Conservation (phyloP, 73 alveolate genomes). For the Stentor coeruleus region DNA sequence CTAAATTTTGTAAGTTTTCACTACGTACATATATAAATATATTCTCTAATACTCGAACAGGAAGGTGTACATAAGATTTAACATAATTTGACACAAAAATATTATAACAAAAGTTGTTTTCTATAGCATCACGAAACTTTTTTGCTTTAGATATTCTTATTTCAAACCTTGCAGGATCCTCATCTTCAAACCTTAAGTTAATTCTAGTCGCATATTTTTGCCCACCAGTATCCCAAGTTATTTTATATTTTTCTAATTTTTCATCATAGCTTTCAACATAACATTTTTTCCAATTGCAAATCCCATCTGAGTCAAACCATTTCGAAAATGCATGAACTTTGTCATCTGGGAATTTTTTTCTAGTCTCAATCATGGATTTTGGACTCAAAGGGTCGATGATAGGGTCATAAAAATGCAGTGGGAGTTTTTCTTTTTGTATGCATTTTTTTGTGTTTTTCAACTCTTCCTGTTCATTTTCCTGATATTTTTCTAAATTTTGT, state of each 20-base stretch:
- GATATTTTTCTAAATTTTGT: background rate
- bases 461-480: background rate
- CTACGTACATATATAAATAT: conserved; percentile 7
- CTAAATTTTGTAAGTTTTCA: background rate
- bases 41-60: background rate
- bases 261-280: conserved; percentile 36
- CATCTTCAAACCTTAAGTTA: conserved; percentile 44
- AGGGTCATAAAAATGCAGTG: background rate
- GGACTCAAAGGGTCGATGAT: background rate
- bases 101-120: conserved; percentile 41
- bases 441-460: background rate
- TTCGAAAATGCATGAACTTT: conserved; percentile 36
- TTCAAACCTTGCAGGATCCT: conserved; percentile 37
- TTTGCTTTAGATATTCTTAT: conserved; percentile 50
- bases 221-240: conserved; percentile 45
- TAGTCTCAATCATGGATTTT: background rate
- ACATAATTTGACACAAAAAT: conserved; percentile 32
- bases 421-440: background rate
- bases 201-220: conserved; percentile 44
- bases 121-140: conserved; percentile 39
- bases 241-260: conserved; percentile 35
- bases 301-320: conserved; percentile 59
- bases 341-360: conserved; percentile 1
- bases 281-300: conserved; percentile 42
- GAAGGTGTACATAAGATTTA: conserved; percentile 27